Evolutionary conservation across 306 rosid species (phyloP), one percentile per base, ranked within the genome.

Genomic region (Purshia tridentata): DNA sequence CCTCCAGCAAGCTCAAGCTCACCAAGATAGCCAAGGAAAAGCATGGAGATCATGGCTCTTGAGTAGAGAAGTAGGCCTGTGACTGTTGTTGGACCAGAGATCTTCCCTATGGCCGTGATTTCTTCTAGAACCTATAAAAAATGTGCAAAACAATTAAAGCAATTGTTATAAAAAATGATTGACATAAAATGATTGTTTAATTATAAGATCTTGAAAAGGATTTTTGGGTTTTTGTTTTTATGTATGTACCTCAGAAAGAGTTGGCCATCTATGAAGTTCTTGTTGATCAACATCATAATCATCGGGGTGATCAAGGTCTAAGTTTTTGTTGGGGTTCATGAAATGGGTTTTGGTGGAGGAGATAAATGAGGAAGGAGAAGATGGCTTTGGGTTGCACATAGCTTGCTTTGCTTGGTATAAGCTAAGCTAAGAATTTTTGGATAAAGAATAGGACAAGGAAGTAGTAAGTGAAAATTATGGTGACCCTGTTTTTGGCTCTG

Each of bases 21-120:
- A 0, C 99, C 99, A 0, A 95, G 98, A 63, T 92, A 83, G 1
- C 99, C 97, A 0, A 95, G 86, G 76, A 95, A 95, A 19, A 95
- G 90, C 99, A 95, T 90, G 52, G 99, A 95, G 81, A 95, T 95
- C 99, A 95, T 90, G 6, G 98, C 97, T 75, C 99, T 74, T 0
- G 97, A 92, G 37, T 95, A 92, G 12, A 90, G 18, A 48, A 95
- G 80, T 3, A 95, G 82, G 1, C 98, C 99, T 0, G 98, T 90
- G 3, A 90, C 44, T 23, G 93, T 80, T 20, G 97, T 87, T 69
- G 99, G 98, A 5, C 90, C 90, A 20, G 98, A 90, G 77, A 95
- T 92, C 76, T 87, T 91, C 61, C 89, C 96, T 80, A 92, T 81
- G 39, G 86, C 99, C 79, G 82, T 90, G 80, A 95, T 82, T 84